Evolutionary conservation across 192 early-diverging fungal genomes (phyloP), one percentile per base, ranked within the genome.

Genomic region (Funneliformis mosseae): DNA sequence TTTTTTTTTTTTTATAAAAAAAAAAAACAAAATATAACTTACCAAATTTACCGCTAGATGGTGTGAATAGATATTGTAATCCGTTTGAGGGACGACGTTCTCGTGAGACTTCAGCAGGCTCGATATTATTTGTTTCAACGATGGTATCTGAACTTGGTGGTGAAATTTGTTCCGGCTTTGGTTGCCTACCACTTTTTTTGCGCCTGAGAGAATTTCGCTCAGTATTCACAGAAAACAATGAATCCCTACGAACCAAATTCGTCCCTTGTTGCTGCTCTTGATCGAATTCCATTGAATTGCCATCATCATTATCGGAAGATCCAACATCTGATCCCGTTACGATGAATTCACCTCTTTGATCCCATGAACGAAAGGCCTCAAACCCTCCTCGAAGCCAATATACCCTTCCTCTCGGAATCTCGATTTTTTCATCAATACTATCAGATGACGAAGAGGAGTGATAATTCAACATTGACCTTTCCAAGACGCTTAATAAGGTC

Each of bases 361-460:
- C 85, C 85, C 85, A 86, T 8, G 77, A 55, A 33, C 77, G 76
- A 67, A 90, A 88, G 2, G 85, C 84, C 14, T 90, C 85, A 73
- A 86, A 90, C 5, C 89, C 89, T 21, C 87, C 89, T 41, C 86
- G 83, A 11, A 90, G 80, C 46, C 84, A 90, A 78, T 84, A 86
- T 23, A 86, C 76, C 8, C 74, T 60, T 42, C 74, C 74, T 12
- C 61, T 63, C 5, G 33, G 55, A 4, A 61, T 1, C 42, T 59
- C 48, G 41, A 23, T 59, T 4, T 6, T 61, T 39, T 76, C 59
- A 76, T 76, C 38, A 61, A 62, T 62, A 62, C 61, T 76, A 6
- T 76, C 74, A 21, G 33, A n/a, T 42, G 59, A 76, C 21, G 60
- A 63, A 42, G 33, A 42, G 12, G 42, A 25, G 61, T 61, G 11